These are phyloP conservation scores for Nitzschia palea DNA, from an alignment of 108 stramenopile species.

Conservation along the genomic window DNA sequence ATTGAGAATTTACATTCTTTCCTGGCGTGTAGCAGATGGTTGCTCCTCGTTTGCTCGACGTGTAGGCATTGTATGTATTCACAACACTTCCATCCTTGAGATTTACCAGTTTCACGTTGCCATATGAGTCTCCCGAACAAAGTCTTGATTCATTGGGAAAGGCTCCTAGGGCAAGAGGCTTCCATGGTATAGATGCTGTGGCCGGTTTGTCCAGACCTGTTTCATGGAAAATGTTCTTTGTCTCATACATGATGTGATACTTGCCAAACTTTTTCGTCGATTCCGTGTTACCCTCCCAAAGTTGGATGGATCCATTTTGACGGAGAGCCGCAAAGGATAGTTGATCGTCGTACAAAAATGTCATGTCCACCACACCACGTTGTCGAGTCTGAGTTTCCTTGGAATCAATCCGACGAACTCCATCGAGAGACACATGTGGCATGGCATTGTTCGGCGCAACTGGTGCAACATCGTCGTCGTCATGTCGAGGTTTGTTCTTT, in stretches of 20 bases:
- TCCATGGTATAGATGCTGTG: background rate
- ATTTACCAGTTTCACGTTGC: conserved; percentile 39
- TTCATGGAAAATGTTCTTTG: conserved; percentile 2
- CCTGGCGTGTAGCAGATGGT: conserved; percentile 67
- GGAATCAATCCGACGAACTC: conserved; percentile 34
- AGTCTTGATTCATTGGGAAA: conserved; percentile 22
- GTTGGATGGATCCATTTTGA: conserved; percentile 59
- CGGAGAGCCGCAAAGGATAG: conserved; percentile 66
- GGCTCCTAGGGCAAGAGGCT: conserved; percentile 25
- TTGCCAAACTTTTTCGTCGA: conserved; percentile 21
- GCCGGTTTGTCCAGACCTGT: background rate
- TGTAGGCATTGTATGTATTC: conserved; percentile 37
- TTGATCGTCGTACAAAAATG: conserved; percentile 31
- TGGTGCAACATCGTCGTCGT: conserved; percentile 7
- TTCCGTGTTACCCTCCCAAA: conserved; percentile 41
- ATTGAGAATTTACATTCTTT: conserved; percentile 43
- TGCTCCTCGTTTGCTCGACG: conserved; percentile 16
- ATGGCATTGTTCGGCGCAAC: conserved; percentile 21
- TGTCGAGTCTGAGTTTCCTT: conserved; percentile 42
- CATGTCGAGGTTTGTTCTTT: conserved; percentile 15
- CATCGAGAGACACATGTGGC: conserved; percentile 27
- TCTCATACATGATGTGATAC: background rate
- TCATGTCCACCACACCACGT: conserved; percentile 62
- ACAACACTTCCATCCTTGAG: conserved; percentile 22
- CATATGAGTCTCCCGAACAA: conserved; percentile 37